Evolutionary conservation across 306 rosid genomes (phyloP), one percentile per base, ranked within the genome.

Genomic region (Myrica gale): DNA sequence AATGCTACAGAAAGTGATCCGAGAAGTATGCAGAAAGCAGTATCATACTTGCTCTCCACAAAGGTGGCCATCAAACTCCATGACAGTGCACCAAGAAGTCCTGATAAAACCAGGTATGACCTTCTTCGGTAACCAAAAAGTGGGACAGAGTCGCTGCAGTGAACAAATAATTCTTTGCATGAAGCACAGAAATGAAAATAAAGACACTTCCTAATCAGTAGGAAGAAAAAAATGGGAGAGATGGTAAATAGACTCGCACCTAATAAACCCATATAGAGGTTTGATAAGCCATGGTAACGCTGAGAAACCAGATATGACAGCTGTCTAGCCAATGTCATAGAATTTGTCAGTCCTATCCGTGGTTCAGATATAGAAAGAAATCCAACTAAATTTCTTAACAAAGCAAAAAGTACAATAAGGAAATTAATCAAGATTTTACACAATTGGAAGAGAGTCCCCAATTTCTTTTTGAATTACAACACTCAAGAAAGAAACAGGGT

Each of bases 1-100:
- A 95, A 95, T 78, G 99, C 99, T 78, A 95, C 99, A 54, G 97
- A 95, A 69, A 95, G 91, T 75, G 99, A 95, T 58, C 99, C 97
- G 9, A 95, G 90, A 82, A 95, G 92, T 76, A 92, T 95, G 88
- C 92, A 92, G 84, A 95, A 88, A 76, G 96, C 97, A 83, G 88
- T 91, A 69, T 79, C 78, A 75, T 87, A 95, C 84, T 92, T 92
- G 96, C 84, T 79, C 63, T 90, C 93, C 67, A 92, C 97, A 82
- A 81, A 68, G 77, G 89, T 87, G 51, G 98, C 96, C 99, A 95
- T 92, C 86, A 90, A 84, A 79, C 87, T 87, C 97, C 99, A 95
- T 43, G 97, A 95, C 52, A 92, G 81, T n/a, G 97, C 92, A 83
- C 99, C 99, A 70, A 95, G 97, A 60, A 95, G 92, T 80, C 99